Evolutionary conservation across 1,284 basidiomycete species (phyloP).

Genomic region (Ganoderma resinaceum): DNA sequence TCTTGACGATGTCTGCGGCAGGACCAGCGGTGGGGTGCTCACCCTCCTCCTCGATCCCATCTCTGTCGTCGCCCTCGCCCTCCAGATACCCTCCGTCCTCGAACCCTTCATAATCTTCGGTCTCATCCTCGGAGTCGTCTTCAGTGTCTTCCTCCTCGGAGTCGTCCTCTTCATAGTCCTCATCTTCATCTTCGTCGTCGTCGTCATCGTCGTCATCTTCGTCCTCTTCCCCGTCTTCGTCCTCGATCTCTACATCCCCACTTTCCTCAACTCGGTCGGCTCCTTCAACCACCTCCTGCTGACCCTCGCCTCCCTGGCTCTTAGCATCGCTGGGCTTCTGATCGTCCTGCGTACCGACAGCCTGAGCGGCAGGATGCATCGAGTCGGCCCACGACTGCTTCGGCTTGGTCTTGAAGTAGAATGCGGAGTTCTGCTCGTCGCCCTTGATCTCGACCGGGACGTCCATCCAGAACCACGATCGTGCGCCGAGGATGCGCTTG

Average conservation of each 20-base stretch:
- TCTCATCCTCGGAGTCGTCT: neutral
- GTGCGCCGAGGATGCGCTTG: neutral
- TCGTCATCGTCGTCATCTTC: neutral
- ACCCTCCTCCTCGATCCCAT: too few relatives aligned
- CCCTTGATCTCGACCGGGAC: neutral
- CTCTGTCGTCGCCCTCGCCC: too few relatives aligned
- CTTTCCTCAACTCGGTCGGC: too few relatives aligned
- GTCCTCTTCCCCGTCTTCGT: neutral
- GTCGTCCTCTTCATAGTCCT: neutral
- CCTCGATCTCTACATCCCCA: neutral
- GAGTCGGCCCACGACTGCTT: neutral
- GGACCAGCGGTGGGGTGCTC: too few relatives aligned
- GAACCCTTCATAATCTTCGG: neutral
- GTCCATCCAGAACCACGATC: conserved; percentile 3
- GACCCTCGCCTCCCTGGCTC: too few relatives aligned
- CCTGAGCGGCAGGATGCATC: neutral
- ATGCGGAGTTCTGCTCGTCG: neutral
- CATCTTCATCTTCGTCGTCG: neutral
- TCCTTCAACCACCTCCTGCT: too few relatives aligned
- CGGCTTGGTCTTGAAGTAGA: neutral
- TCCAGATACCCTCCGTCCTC: too few relatives aligned
- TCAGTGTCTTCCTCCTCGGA: neutral
- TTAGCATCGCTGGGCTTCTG: too few relatives aligned
- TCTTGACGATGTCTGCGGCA: neutral
- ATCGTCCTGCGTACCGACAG: neutral